A percentile compares a stretch with the other conserved stretches of the same genome.
These are phyloP conservation scores for Hippophae tibetana DNA, from an alignment of 306 rosid species.

Conservation along the genomic window DNA sequence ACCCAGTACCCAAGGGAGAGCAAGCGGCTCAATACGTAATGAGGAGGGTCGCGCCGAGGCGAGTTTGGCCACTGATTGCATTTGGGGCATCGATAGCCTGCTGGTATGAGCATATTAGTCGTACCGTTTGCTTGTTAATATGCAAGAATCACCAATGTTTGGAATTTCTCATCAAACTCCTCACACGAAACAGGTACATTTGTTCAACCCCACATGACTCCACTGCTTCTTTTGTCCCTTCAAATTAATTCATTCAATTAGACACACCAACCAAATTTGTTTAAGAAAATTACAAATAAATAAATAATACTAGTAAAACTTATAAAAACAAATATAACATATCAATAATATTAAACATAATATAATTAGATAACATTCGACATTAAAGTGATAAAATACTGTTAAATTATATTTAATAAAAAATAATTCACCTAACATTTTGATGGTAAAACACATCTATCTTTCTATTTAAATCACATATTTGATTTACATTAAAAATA, in stretches of 20 bases:
- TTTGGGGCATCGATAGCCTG: conserved; percentile 80
- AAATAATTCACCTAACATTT: too few relatives aligned
- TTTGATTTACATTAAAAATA: too few relatives aligned
- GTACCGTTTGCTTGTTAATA: conserved; percentile 68
- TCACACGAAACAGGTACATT: conserved; percentile 74
- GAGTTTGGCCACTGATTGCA: conserved; percentile 79
- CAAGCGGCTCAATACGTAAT: conserved; percentile 67
- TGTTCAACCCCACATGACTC: background rate
- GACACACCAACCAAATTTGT: too few relatives aligned
- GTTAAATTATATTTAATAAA: too few relatives aligned
- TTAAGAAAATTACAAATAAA: too few relatives aligned
- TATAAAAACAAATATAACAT: too few relatives aligned
- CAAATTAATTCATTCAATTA: background rate
- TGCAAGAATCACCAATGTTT: conserved; percentile 84
- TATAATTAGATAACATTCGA: too few relatives aligned
- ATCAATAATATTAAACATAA: too few relatives aligned
- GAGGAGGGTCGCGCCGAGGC: conserved; percentile 78
- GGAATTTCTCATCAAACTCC: conserved; percentile 66
- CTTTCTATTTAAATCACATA: too few relatives aligned
- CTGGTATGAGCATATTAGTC: conserved; percentile 86
- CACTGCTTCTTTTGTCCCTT: background rate
- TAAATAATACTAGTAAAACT: too few relatives aligned
- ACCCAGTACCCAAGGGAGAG: conserved; percentile 59
- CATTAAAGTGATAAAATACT: too few relatives aligned
- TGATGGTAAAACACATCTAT: too few relatives aligned